A percentile compares a stretch with the other conserved stretches of the same genome.
Conservation (phyloP, 1,139 yeast genomes). For the Nakaseomyces uthaithaninus region DNA sequence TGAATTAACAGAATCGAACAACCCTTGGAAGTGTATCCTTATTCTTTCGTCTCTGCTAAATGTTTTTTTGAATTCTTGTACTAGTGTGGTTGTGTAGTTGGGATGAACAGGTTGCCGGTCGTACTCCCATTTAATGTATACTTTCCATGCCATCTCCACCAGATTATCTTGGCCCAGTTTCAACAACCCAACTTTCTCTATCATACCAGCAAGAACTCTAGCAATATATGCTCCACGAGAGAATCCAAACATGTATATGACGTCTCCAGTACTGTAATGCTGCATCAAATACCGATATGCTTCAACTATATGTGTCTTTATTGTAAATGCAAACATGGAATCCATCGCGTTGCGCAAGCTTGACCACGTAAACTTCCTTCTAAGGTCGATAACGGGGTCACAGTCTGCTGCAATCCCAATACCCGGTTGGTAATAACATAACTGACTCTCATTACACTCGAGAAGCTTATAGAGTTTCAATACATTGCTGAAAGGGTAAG, state of each 20-base stretch:
- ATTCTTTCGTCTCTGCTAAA: constrained; percentile 40
- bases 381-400: constrained; percentile 31
- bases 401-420: constrained; percentile 46
- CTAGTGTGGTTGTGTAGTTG: constrained; percentile 37
- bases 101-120: constrained; percentile 48
- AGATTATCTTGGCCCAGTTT: constrained; percentile 46
- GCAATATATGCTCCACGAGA: constrained; percentile 63
- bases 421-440: constrained; percentile 62
- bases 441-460: constrained; percentile 40
- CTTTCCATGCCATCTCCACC: constrained; percentile 52
- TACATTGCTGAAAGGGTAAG: constrained; percentile 48
- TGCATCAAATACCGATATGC: constrained; percentile 48
- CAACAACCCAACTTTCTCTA: constrained; percentile 51
- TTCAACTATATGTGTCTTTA: constrained; percentile 47
- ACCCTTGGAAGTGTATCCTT: constrained; percentile 48
- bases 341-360: constrained; percentile 35
- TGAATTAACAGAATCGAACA: constrained; percentile 61
- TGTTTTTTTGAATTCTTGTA: constrained; percentile 44
- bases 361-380: constrained; percentile 18
- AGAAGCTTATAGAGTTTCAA: constrained; percentile 46
- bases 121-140: constrained; percentile 53
- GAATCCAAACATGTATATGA: constrained; percentile 50
- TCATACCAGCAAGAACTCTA: constrained; percentile 54
- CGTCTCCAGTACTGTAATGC: constrained; percentile 42
- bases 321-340: constrained; percentile 44